Evolutionary conservation across 495 filamentous ascomycete species (phyloP).

Genomic region (Xylaria sp.): DNA sequence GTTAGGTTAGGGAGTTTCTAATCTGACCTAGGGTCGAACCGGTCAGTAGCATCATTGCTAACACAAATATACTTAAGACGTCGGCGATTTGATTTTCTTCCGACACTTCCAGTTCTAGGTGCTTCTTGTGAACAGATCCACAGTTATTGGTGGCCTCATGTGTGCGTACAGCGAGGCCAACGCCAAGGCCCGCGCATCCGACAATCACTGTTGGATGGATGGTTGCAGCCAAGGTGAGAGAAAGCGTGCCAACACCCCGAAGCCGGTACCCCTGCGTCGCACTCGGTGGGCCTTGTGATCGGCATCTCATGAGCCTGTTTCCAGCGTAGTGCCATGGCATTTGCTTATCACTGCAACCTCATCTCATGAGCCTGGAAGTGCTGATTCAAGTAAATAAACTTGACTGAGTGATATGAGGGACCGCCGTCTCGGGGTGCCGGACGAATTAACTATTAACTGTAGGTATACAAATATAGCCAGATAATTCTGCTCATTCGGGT

Average conservation of each 20-base stretch:
- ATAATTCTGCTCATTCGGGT: not conserved
- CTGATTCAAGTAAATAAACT: not conserved
- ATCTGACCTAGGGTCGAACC: not conserved
- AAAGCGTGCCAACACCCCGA: not conserved
- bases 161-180: not conserved
- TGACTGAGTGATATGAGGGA: not conserved
- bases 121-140: not conserved
- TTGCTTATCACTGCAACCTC: not conserved
- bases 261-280: conserved; percentile 16
- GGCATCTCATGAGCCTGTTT: conserved; percentile 15
- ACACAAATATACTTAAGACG: not conserved
- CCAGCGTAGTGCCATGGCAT: conserved; percentile 3
- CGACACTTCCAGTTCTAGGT: not conserved
- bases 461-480: not conserved
- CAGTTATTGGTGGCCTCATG: not conserved
- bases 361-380: not conserved
- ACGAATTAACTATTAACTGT: too few relatives aligned
- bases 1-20: not conserved
- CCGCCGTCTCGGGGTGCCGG: not conserved
- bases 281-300: conserved; percentile 21
- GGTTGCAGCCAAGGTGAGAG: conserved; percentile 11
- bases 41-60: not conserved
- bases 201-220: not conserved
- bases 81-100: not conserved
- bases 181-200: not conserved